Base-by-base conservation (phyloP, 305 asterid genomes). In the Vinca major region DNA sequence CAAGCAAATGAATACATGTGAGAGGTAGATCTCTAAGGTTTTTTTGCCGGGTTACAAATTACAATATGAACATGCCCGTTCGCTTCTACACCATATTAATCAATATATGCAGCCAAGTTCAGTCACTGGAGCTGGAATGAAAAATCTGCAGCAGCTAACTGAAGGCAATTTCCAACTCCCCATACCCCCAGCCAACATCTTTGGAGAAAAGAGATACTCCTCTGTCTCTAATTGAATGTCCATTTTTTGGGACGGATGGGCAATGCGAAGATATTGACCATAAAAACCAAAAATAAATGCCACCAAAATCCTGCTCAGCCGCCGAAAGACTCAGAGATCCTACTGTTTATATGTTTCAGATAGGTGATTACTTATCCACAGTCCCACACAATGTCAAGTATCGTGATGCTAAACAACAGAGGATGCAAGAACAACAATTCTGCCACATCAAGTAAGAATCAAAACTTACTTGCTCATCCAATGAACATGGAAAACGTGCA, bases 311-410 rank as follows among this genome's bases (percentile, higher is more conserved):
- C 37, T 33, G 7, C 8, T 36, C 43, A 57, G 9, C 7, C 6
- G 4, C 6, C 4, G 6, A 40, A 40, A 40, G 6, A 40, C 44
- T 48, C 52, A 48, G n/a, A 10, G 12, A 10, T 11, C 52, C 52
- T 45, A 12, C 3, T 48, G n/a, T 12, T 48, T 48, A 48, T 48
- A 44, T 44, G 52, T 48, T 48, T 48, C 12, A 1, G 3, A 10
- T 48, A 48, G n/a, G 52, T 12, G n/a, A 48, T 89, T 68, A 88
- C 74, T 80, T 86, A 84, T 66, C 96, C 96, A 79, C 96, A 89
- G 69, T 89, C 98, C 96, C 89, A 77, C 57, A 73, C 44, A 69
- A 73, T 37, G 19, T 26, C 33, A 1, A 69, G 60, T 69, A 52
- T 63, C 51, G 33, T 20, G 14, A 19, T 62, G 33, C 47, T 40